Conservation (phyloP, 139 green algal genomes). For the Chlamydomonas urium region DNA sequence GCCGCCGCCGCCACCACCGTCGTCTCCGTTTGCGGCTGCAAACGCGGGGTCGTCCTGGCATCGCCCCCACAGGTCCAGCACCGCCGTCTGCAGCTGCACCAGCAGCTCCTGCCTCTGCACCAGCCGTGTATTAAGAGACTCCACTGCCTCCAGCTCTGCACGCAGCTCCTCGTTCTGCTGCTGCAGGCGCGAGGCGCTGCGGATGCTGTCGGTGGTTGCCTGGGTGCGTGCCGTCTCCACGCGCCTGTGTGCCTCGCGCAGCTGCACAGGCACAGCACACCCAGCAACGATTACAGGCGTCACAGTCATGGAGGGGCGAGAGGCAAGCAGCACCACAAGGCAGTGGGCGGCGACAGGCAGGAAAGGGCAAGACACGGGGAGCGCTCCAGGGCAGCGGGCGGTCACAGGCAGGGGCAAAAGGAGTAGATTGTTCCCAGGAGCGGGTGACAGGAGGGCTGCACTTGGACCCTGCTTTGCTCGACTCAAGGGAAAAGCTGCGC, state of each 20-base stretch:
- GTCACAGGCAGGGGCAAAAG: too few relatives aligned
- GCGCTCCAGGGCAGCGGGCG: too few relatives aligned
- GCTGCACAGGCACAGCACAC: too few relatives aligned
- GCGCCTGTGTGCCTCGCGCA: constrained; percentile 12
- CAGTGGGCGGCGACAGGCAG: too few relatives aligned
- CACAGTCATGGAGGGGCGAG: too few relatives aligned
- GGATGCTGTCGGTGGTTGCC: constrained; percentile 23
- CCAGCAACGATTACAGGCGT: too few relatives aligned
- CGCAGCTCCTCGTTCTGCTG: constrained; percentile 26
- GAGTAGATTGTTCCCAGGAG: too few relatives aligned
- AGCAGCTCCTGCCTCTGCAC: constrained; percentile 28
- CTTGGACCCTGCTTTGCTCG: too few relatives aligned
- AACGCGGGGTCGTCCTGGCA: constrained; percentile 11
- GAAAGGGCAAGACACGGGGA: too few relatives aligned
- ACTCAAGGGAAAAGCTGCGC: too few relatives aligned
- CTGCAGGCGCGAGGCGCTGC: constrained; percentile 18
- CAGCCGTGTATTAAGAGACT: constrained; percentile 18
- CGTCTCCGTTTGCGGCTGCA: not conserved
- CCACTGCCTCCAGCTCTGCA: constrained; percentile 26
- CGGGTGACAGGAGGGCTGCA: too few relatives aligned
- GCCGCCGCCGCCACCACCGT: not conserved
- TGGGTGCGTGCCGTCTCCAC: constrained; percentile 19
- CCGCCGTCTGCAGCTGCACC: constrained; percentile 33
- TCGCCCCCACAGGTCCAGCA: constrained; percentile 38
- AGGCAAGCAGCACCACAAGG: too few relatives aligned